phyloP scores from a whole-genome alignment of 371 early-diverging fungal genomes.

The Syncephalastrum racemosum region DNA sequence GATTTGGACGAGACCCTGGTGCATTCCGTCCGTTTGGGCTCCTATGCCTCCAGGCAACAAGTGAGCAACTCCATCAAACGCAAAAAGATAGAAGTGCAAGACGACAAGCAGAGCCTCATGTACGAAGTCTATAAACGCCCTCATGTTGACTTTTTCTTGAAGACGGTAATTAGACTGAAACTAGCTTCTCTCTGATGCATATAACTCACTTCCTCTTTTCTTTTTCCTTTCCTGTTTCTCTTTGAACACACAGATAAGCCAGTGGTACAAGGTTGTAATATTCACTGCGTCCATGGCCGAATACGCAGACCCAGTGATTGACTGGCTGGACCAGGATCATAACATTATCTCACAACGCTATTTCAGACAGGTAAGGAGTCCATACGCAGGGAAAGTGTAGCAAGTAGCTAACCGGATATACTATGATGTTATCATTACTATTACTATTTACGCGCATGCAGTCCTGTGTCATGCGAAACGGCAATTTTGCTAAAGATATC shows the following conservation, averaged over 20 bases:
- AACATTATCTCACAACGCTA: slow-evolving; percentile 77
- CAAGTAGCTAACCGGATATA: neutral
- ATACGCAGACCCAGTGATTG: slow-evolving; percentile 98
- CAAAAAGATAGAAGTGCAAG: slow-evolving; percentile 81
- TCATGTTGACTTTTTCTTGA: slow-evolving; percentile 92
- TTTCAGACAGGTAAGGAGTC: slow-evolving; percentile 74
- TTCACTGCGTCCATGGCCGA: slow-evolving; percentile 97
- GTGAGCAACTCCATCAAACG: slow-evolving; percentile 34
- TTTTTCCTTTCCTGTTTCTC: slow-evolving; percentile 1
- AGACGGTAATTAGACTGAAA: slow-evolving; percentile 59
- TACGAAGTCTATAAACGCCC: slow-evolving; percentile 97
- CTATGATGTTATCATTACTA: neutral
- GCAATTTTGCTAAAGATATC: slow-evolving; percentile 90
- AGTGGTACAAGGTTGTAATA: slow-evolving; percentile 98
- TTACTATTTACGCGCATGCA: neutral
- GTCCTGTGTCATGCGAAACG: slow-evolving; percentile 74
- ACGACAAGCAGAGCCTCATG: slow-evolving; percentile 85
- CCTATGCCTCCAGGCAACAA: slow-evolving; percentile 16
- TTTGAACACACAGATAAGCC: slow-evolving; percentile 82
- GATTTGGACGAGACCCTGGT: slow-evolving; percentile 98
- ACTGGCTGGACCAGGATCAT: slow-evolving; percentile 84
- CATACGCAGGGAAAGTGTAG: neutral
- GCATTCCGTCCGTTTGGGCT: slow-evolving; percentile 68
- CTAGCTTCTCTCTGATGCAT: neutral
- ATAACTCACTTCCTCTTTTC: slow-evolving; percentile 1